Evolutionary conservation across 768 basidiomycete genomes (phyloP).

Genomic region (Trametes coccinea): DNA sequence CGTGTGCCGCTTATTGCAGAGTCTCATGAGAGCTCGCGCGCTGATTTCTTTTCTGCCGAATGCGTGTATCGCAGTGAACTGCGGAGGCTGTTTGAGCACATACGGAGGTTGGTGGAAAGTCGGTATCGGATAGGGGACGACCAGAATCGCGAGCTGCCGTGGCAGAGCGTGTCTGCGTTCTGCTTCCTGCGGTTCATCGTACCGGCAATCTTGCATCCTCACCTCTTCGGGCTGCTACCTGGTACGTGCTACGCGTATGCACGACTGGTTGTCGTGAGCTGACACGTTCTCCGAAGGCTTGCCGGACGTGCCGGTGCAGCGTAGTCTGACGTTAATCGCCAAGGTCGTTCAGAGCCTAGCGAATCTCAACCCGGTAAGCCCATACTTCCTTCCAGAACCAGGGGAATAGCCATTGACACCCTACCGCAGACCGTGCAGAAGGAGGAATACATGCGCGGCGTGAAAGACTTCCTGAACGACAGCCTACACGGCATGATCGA

Average conservation of each 20-base stretch:
- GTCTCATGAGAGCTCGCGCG: not conserved
- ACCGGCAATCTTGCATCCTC: conserved; percentile 87
- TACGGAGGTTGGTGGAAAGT: conserved; percentile 71
- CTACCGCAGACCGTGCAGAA: conserved; percentile 57
- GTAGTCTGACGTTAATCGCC: conserved; percentile 81
- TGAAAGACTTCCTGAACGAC: conserved; percentile 70
- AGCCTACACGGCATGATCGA: conserved; percentile 73
- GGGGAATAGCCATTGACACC: not conserved
- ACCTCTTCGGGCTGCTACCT: conserved; percentile 75
- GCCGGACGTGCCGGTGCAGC: conserved; percentile 64
- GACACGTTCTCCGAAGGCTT: conserved; percentile 48
- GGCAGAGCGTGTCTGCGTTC: conserved; percentile 87
- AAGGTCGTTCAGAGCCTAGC: conserved; percentile 90
- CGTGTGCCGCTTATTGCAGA: conserved; percentile 30
- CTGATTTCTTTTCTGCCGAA: conserved; percentile 1
- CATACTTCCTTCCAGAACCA: no score
- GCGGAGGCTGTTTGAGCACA: conserved; percentile 64
- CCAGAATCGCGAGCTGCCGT: conserved; percentile 57
- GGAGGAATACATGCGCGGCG: conserved; percentile 79
- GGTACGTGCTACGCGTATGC: conserved; percentile 43
- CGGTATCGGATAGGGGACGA: conserved; percentile 52
- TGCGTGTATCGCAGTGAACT: conserved; percentile 55
- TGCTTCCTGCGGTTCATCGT: conserved; percentile 89
- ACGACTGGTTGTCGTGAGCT: not conserved
- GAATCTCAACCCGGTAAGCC: conserved; percentile 72